Conservation (phyloP, 805 yeast species). For the Cyberlindnera nakhonratchasimensis region DNA sequence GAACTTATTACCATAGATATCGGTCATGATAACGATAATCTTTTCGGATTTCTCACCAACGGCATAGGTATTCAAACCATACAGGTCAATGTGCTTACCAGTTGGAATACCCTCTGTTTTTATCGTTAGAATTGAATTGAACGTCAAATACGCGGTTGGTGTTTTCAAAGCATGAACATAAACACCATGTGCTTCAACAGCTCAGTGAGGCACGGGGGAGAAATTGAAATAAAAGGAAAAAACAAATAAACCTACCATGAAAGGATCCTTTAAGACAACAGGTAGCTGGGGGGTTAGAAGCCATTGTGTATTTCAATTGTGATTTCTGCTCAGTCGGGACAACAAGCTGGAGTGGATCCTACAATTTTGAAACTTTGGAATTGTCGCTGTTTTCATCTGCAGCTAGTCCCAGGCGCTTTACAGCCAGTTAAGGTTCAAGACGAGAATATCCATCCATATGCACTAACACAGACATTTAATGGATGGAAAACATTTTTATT, state of each 20-base stretch:
- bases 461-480: no score
- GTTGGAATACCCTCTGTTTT: conserved; percentile 43
- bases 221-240: conserved; percentile 27
- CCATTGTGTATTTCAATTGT: conserved; percentile 28
- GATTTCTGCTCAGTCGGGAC: not conserved
- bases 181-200: no score
- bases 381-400: no score
- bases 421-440: no score
- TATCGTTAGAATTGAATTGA: no score
- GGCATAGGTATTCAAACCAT: conserved; percentile 44
- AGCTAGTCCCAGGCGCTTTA: no score
- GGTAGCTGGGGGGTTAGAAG: conserved; percentile 47
- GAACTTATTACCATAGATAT: conserved; percentile 60
- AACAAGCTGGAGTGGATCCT: no score
- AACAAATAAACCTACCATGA: conserved; percentile 27
- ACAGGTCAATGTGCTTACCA: conserved; percentile 41
- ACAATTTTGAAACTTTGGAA: no score
- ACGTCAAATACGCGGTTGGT: no score
- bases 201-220: not conserved
- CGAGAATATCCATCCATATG: no score
- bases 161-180: no score
- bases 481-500: no score
- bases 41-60: conserved; percentile 41
- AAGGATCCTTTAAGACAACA: conserved; percentile 13
- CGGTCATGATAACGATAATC: conserved; percentile 61